These are phyloP conservation scores for Pseudocercospora eumusae DNA, from an alignment of 2,329 filamentous ascomycete genomes.

Conservation along the genomic window DNA sequence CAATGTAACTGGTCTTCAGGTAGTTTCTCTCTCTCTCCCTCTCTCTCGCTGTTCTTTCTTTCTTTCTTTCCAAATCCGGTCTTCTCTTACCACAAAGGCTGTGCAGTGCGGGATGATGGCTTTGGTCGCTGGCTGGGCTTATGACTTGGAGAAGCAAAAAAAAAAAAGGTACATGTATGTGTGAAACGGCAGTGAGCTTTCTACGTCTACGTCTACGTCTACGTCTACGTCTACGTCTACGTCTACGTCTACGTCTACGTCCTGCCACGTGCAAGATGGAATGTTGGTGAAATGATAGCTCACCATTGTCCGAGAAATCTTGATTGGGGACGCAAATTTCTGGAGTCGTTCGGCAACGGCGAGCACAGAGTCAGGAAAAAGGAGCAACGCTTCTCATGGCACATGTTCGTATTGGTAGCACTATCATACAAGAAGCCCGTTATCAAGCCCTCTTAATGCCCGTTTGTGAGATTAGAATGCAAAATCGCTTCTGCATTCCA, in stretches of 20 bases:
- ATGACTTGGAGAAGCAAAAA: no score
- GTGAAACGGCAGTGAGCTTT: neutral
- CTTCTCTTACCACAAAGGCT: no score
- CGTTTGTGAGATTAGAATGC: conserved; percentile 11
- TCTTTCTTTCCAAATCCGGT: no score
- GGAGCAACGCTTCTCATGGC: conserved; percentile 4
- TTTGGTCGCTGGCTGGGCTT: no score
- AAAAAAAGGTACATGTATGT: no score
- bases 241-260: no score
- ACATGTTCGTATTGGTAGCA: conserved; percentile 16
- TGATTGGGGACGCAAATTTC: neutral
- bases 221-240: no score
- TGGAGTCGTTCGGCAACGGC: neutral
- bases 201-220: no score
- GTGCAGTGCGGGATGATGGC: no score
- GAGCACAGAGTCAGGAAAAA: neutral
- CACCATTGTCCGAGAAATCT: conserved; percentile 2
- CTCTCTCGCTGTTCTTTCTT: no score
- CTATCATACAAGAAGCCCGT: conserved; percentile 24
- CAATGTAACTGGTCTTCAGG: no score
- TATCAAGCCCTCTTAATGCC: neutral
- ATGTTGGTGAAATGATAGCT: neutral
- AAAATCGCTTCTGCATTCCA: conserved; percentile 7
- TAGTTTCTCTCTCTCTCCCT: no score
- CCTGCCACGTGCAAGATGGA: neutral